Evolutionary conservation across 352 stramenopile species (phyloP), one percentile per base, ranked within the genome.

Genomic region (Phytophthora brassicae): DNA sequence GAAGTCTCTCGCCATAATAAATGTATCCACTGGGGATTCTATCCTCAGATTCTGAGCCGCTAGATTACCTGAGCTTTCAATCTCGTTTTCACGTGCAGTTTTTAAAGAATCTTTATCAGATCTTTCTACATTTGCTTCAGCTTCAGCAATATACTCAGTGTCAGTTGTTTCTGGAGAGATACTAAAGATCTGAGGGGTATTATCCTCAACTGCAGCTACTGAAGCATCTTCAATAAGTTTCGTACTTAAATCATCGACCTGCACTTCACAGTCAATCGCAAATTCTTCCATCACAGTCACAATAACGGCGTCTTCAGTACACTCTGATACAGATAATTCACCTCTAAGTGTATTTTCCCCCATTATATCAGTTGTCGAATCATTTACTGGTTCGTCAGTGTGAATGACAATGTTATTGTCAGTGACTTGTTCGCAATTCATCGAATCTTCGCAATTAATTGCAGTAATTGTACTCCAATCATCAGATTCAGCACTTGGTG

Each of bases 1-100:
- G 51, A 68, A 60, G 17, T 47, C 39, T 46, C 28, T 54, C 22
- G 56, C 62, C 9, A 70, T 20, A 5, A 17, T 14, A 19, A 52
- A 42, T 4, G 35, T 56, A 22, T 69, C 55, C 29, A 22, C 13
- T 11, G 28, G n/a, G 38, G 19, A 20, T 6, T 51, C 48, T 2
- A 22, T 13, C 5, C 6, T n/a, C 24, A 29, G 9, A 33, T 56
- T 12, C 8, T 56, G 33, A 16, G n/a, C n/a, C n/a, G n/a, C n/a
- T n/a, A n/a, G n/a, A n/a, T n/a, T n/a, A n/a, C n/a, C n/a, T n/a
- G n/a, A n/a, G n/a, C n/a, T n/a, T n/a, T n/a, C n/a, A n/a, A n/a
- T n/a, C n/a, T n/a, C n/a, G n/a, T n/a, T n/a, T n/a, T n/a, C n/a
- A n/a, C n/a, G n/a, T n/a, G n/a, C n/a, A n/a, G n/a, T n/a, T n/a